Conservation (phyloP, 2,329 filamentous ascomycete genomes). For the Ascochyta lentis region DNA sequence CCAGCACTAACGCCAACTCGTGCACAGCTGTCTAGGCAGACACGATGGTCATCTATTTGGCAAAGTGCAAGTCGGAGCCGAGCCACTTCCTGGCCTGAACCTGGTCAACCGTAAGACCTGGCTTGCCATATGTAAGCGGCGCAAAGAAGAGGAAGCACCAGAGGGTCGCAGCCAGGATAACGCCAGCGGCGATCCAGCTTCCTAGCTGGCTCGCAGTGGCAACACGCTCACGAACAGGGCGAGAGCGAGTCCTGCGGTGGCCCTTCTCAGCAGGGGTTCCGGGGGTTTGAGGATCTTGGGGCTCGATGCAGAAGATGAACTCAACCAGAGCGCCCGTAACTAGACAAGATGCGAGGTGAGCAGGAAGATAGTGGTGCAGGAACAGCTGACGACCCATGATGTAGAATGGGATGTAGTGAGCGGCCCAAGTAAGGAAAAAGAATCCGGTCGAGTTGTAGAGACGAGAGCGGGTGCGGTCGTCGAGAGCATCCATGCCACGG, state of each 20-base stretch:
- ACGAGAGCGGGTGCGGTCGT: constrained; percentile 91
- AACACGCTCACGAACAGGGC: constrained; percentile 83
- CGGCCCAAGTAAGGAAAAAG: constrained; percentile 98
- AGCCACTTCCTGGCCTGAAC: constrained; percentile 92
- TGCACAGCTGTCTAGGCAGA: neutral
- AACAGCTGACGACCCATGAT: constrained; percentile 98
- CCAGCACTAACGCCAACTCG: neutral
- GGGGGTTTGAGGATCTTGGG: constrained; percentile 58
- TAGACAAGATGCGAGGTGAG: constrained; percentile 87
- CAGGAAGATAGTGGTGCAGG: constrained; percentile 95
- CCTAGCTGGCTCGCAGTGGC: constrained; percentile 77
- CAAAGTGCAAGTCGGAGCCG: constrained; percentile 96
- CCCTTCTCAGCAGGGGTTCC: constrained; percentile 47
- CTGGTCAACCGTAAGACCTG: constrained; percentile 79
- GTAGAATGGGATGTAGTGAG: constrained; percentile 96
- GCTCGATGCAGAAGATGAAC: constrained; percentile 93
- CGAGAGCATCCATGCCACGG: constrained; percentile 90
- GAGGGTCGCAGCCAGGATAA: constrained; percentile 71
- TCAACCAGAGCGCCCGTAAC: constrained; percentile 92
- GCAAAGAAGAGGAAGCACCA: constrained; percentile 93
- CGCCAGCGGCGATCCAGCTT: constrained; percentile 78
- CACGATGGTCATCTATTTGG: constrained; percentile 71
- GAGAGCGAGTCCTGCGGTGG: constrained; percentile 58
- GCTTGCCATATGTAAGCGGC: constrained; percentile 93
- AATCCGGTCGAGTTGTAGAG: constrained; percentile 99